phyloP scores from a whole-genome alignment of 2,329 filamentous ascomycete genomes.

The Fusarium sp. region DNA sequence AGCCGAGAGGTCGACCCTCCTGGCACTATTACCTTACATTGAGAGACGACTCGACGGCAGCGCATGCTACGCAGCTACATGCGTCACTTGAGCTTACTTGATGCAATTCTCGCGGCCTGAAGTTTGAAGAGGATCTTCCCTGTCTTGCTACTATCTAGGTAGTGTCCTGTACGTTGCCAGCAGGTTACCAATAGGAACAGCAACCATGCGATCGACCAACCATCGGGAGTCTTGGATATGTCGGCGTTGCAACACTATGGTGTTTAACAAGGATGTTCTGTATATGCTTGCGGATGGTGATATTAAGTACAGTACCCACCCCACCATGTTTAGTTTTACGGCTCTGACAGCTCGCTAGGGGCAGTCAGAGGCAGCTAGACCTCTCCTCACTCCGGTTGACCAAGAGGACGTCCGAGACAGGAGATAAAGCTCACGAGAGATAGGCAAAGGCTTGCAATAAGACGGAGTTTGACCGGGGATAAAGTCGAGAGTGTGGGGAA shows the following conservation, averaged over 20 bases:
- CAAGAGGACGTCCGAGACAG: slow-evolving; percentile 19
- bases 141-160: background rate
- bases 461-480: slow-evolving; percentile 24
- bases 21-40: too few relatives aligned
- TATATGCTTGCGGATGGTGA: background rate
- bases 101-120: background rate
- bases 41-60: too few relatives aligned
- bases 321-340: slow-evolving; percentile 6
- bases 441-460: slow-evolving; percentile 9
- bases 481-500: slow-evolving; percentile 28
- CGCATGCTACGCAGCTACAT: too few relatives aligned
- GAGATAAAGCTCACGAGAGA: slow-evolving; percentile 19
- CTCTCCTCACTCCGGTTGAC: slow-evolving; percentile 7
- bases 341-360: slow-evolving; percentile 38
- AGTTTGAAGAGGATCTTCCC: background rate
- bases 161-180: background rate
- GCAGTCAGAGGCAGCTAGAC: background rate
- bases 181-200: background rate
- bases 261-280: slow-evolving; percentile 24
- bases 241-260: background rate
- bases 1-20: too few relatives aligned
- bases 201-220: slow-evolving; percentile 7
- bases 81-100: background rate
- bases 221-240: background rate
- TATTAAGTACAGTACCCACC: background rate